These are phyloP conservation scores for Globisporangium splendens DNA, from an alignment of 352 stramenopile genomes.

Conservation along the genomic window DNA sequence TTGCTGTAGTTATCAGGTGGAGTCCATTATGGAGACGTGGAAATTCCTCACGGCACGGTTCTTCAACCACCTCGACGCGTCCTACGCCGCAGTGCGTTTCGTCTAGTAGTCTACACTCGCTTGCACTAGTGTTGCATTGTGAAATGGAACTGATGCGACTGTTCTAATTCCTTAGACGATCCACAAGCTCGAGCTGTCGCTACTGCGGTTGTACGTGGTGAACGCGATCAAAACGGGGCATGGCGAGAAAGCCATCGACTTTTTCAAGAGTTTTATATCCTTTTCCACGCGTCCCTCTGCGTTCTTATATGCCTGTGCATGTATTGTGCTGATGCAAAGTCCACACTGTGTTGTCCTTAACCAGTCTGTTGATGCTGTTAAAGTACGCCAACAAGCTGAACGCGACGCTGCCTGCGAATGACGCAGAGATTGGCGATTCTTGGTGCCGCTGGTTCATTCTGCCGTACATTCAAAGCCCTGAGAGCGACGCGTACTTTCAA, in stretches of 20 bases:
- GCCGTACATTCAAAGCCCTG: slow-evolving; percentile 71
- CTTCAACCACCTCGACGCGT: slow-evolving; percentile 74
- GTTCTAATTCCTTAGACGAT: slow-evolving; percentile 34
- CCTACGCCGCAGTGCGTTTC: slow-evolving; percentile 57
- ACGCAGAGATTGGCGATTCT: slow-evolving; percentile 26
- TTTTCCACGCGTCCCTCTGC: slow-evolving; percentile 5
- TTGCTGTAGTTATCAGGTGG: slow-evolving; percentile 58
- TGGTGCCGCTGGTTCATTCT: slow-evolving; percentile 84
- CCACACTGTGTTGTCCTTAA: slow-evolving; percentile 18
- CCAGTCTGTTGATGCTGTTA: slow-evolving; percentile 1
- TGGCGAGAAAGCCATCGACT: slow-evolving; percentile 65
- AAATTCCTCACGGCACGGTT: slow-evolving; percentile 76
- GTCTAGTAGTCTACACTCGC: too few species aligned
- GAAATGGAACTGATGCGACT: not conserved
- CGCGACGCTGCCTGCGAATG: slow-evolving; percentile 25
- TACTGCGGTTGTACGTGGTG: slow-evolving; percentile 72
- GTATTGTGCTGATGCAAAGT: not conserved
- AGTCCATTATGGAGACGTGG: slow-evolving; percentile 76
- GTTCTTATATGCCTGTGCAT: slow-evolving; percentile 1
- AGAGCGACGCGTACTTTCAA: slow-evolving; percentile 70
- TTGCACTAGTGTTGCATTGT: too few species aligned
- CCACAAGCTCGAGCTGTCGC: slow-evolving; percentile 57
- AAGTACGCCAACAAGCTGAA: slow-evolving; percentile 63
- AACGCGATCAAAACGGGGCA: slow-evolving; percentile 71
- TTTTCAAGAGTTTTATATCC: slow-evolving; percentile 68